Percentiles rank a stretch among this genome's conserved stretches.
These are phyloP conservation scores for Caryopteris hybrid DNA, from an alignment of 305 asterid species.

Conservation along the genomic window DNA sequence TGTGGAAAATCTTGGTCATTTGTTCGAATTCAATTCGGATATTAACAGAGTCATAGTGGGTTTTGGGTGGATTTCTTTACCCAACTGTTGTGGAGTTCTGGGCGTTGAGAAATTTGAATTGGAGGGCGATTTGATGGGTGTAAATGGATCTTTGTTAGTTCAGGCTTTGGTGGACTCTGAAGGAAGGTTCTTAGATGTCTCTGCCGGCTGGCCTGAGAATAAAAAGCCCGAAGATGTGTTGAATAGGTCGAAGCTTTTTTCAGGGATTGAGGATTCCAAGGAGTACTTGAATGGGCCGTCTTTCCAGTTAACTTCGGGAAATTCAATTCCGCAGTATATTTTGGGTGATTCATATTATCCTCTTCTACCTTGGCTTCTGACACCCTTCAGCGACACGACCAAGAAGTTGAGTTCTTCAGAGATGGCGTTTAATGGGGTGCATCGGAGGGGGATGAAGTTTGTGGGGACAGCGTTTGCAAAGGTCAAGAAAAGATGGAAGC, in stretches of 20 bases:
- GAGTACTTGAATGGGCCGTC: slow-evolving; percentile 64
- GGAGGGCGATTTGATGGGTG: slow-evolving; percentile 33
- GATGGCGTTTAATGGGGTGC: slow-evolving; percentile 55
- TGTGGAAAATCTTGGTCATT: slow-evolving; percentile 67
- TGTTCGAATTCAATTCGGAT: slow-evolving; percentile 76
- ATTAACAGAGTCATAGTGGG: slow-evolving; percentile 67
- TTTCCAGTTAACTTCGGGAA: slow-evolving; percentile 49
- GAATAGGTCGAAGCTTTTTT: slow-evolving; percentile 52
- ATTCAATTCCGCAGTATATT: slow-evolving; percentile 64
- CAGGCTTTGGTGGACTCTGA: slow-evolving; percentile 93
- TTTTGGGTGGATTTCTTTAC: slow-evolving; percentile 80
- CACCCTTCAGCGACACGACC: slow-evolving; percentile 44
- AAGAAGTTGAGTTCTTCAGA: slow-evolving; percentile 33
- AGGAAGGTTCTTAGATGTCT: slow-evolving; percentile 89
- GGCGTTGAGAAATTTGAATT: slow-evolving; percentile 66
- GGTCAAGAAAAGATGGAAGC: slow-evolving; percentile 71
- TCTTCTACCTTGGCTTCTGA: slow-evolving; percentile 66
- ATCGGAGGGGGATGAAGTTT: slow-evolving; percentile 51
- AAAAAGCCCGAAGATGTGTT: slow-evolving; percentile 47
- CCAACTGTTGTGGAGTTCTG: slow-evolving; percentile 83
- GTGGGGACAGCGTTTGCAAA: slow-evolving; percentile 56
- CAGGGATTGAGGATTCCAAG: slow-evolving; percentile 55
- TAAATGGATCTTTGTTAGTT: slow-evolving; percentile 49
- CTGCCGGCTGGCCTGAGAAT: slow-evolving; percentile 82
- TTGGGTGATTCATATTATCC: slow-evolving; percentile 81